These are phyloP conservation scores for Sherardia arvensis DNA, from an alignment of 257 asterid species.

Conservation along the genomic window DNA sequence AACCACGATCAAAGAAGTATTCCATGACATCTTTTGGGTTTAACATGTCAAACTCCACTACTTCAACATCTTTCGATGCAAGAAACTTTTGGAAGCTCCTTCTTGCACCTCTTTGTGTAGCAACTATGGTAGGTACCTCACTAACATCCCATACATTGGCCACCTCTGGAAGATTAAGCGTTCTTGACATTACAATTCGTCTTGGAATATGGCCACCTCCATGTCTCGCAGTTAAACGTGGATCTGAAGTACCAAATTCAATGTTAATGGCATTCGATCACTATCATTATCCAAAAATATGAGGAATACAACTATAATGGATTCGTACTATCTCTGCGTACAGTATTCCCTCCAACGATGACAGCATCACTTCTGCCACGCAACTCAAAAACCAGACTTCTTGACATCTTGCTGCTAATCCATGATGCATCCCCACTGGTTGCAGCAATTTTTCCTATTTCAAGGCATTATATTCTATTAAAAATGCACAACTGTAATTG, in stretches of 20 bases:
- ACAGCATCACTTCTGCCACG: constrained; percentile 99
- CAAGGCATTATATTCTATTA: constrained; percentile 3
- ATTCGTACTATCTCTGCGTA: constrained; percentile 86
- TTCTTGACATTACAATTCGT: constrained; percentile 77
- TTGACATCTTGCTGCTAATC: constrained; percentile 86
- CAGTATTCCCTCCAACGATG: constrained; percentile 97
- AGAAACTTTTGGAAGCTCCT: constrained; percentile 79
- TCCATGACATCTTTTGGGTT: constrained; percentile 81
- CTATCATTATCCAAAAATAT: constrained; percentile 11
- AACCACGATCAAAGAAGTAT: constrained; percentile 83
- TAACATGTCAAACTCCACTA: constrained; percentile 82
- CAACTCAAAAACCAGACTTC: constrained; percentile 76
- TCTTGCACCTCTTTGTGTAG: constrained; percentile 92
- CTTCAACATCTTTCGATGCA: constrained; percentile 94
- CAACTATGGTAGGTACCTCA: constrained; percentile 81
- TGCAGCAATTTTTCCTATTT: constrained; percentile 87
- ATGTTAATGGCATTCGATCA: constrained; percentile 18
- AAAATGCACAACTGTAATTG: not conserved
- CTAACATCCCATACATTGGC: constrained; percentile 84
- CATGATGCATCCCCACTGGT: constrained; percentile 97
- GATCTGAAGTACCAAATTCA: constrained; percentile 50
- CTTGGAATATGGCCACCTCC: constrained; percentile 96
- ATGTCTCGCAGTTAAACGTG: constrained; percentile 88
- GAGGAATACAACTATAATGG: constrained; percentile 22
- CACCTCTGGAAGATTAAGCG: constrained; percentile 89